Conservation (phyloP, 2,329 filamentous ascomycete genomes). For the Hirsutella thompsonii region DNA sequence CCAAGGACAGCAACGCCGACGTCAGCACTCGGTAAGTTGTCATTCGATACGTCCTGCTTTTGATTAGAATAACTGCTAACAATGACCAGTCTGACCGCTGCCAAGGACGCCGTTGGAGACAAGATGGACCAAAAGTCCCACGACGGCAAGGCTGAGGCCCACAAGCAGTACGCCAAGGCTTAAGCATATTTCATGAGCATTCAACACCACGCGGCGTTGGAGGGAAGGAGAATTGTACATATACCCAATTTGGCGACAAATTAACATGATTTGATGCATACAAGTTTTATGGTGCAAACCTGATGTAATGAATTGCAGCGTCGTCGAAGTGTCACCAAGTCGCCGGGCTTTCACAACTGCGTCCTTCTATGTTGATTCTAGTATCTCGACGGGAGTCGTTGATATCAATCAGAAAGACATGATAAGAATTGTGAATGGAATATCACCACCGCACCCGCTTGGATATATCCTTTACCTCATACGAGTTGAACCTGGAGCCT, state of each 20-base stretch:
- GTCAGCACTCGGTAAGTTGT: conserved; percentile 37
- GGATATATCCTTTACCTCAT: too few relatives aligned
- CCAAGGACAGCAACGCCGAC: conserved; percentile 45
- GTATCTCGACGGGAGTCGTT: too few relatives aligned
- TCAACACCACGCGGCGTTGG: background rate
- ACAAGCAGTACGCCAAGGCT: conserved; percentile 24
- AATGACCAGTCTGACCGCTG: conserved; percentile 24
- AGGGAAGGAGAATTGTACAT: background rate
- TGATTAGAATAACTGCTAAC: conserved; percentile 13
- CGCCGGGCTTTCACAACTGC: too few relatives aligned
- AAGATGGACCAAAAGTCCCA: conserved; percentile 30
- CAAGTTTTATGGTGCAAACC: too few relatives aligned
- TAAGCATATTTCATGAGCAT: conserved; percentile 6
- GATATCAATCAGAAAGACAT: too few relatives aligned
- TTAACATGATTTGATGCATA: too few relatives aligned
- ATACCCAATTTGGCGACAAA: background rate
- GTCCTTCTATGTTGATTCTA: too few relatives aligned
- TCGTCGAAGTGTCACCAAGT: too few relatives aligned
- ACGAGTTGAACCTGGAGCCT: too few relatives aligned
- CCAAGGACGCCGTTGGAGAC: conserved; percentile 36
- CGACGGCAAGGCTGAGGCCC: conserved; percentile 26
- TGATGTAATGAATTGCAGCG: too few relatives aligned
- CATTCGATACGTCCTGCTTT: background rate
- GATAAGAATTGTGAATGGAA: too few relatives aligned
- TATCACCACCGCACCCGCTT: too few relatives aligned